A percentile compares a stretch with the other conserved stretches of the same genome.
These are phyloP conservation scores for Syzygium aqueum DNA, from an alignment of 345 rosid species.

Conservation along the genomic window DNA sequence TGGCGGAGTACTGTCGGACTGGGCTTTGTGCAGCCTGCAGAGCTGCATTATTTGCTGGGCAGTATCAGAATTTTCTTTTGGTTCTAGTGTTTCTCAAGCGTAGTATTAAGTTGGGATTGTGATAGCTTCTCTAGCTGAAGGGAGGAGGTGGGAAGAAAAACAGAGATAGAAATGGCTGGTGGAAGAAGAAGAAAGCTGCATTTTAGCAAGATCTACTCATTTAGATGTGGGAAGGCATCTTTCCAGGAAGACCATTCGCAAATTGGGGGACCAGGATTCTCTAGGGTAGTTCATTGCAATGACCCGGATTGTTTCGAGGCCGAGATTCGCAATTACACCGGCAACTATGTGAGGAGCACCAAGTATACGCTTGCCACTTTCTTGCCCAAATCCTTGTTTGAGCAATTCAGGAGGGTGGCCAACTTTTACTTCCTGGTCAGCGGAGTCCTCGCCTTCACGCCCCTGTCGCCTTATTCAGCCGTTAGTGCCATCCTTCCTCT, in stretches of 20 bases:
- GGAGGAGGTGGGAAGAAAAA: neutral
- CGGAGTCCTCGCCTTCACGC: constrained; percentile 69
- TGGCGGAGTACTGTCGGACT: neutral
- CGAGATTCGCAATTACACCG: constrained; percentile 31
- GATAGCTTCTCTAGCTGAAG: neutral
- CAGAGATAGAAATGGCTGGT: constrained; percentile 33
- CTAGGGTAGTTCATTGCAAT: constrained; percentile 72
- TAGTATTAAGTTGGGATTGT: neutral
- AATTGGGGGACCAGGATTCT: constrained; percentile 79
- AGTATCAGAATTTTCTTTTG: neutral
- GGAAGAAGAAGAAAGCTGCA: constrained; percentile 40
- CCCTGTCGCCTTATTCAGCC: constrained; percentile 67
- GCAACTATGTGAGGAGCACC: constrained; percentile 65
- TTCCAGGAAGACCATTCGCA: constrained; percentile 63
- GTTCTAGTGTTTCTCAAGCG: neutral
- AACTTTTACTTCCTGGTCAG: constrained; percentile 74
- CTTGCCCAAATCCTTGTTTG: constrained; percentile 89
- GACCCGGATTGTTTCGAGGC: constrained; percentile 65
- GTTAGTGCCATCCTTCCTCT: constrained; percentile 67
- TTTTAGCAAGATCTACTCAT: constrained; percentile 69
- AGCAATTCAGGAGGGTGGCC: constrained; percentile 95
- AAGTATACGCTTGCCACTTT: constrained; percentile 72
- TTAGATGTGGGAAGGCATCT: constrained; percentile 44
- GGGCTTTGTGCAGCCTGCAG: neutral
- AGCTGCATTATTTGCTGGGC: constrained; percentile 2